Evolutionary conservation across 345 rosid species (phyloP), one percentile per base, ranked within the genome.

Genomic region (Aethionema arabicum): DNA sequence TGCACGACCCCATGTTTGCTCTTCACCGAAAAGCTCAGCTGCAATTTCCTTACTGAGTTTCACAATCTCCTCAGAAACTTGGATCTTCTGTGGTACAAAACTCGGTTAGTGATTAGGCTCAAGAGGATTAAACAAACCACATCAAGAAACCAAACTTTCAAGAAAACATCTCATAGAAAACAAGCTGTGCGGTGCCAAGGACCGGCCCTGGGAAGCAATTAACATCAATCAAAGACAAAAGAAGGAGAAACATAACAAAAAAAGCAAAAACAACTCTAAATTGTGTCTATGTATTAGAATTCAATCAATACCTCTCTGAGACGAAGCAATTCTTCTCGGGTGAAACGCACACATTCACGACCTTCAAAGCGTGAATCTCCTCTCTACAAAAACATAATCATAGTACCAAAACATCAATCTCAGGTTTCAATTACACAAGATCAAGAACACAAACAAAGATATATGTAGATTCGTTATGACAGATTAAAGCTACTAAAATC

Each of bases 261-360:
- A 21, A 21, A 21, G 27, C 47, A 43, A 43, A 43, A 5, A 6
- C 52, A 32, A 54, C 43, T 9, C 41, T 15, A 62, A 15, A 44
- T 14, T 31, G 15, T 5, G 7, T 33, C 27, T 16, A 54, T 15
- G 45, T 35, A 65, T 31, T 11, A 43, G 30, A 36, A 41, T 40
- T 29, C 7, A 16, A 15, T 43, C 11, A 30, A 42, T 77, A 85
- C 90, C 92, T 82, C 79, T 66, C 53, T 74, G 13, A 84, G 72
- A 58, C 75, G 84, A 57, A 88, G 65, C n/a, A 83, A 79, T 59
- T 79, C 85, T 29, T 82, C 87, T 41, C 83, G 66, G 15, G 83
- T 61, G 70, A 79, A 86, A 35, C 33, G 58, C 36, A 86, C 47
- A 43, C 74, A 70, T 51, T 83, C 93, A 54, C 36, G 84, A 61